Conservation (phyloP, 108 stramenopile genomes). For the Skeletonema marinoi region DNA sequence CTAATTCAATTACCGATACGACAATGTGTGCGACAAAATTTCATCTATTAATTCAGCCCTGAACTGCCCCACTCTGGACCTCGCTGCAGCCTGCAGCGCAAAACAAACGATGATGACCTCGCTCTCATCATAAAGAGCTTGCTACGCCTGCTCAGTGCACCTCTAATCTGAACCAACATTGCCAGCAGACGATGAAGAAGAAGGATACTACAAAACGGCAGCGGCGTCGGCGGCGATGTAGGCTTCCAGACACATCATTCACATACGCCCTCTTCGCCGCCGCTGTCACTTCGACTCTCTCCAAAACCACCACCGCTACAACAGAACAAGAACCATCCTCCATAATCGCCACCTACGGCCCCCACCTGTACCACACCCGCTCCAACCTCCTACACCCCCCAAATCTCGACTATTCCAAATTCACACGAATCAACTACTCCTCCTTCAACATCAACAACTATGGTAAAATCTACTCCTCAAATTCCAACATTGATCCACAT, state of each 20-base stretch:
- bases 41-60: too few species aligned
- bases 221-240: background rate
- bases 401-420: slow-evolving; percentile 10
- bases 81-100: too few species aligned
- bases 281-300: background rate
- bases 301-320: background rate
- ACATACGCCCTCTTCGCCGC: background rate
- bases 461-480: background rate
- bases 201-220: background rate
- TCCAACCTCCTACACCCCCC: background rate
- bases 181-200: background rate
- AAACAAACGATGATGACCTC: too few species aligned
- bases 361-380: background rate
- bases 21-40: too few species aligned
- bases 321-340: background rate
- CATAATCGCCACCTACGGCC: background rate
- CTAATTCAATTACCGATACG: background rate
- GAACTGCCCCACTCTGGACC: too few species aligned
- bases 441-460: background rate
- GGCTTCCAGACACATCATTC: background rate
- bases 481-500: background rate
- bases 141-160: too few species aligned
- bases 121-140: too few species aligned
- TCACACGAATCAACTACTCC: slow-evolving; percentile 3
- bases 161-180: background rate